Evolutionary conservation across 1,284 basidiomycete species (phyloP).

Genomic region (Pseudozyma pruni): DNA sequence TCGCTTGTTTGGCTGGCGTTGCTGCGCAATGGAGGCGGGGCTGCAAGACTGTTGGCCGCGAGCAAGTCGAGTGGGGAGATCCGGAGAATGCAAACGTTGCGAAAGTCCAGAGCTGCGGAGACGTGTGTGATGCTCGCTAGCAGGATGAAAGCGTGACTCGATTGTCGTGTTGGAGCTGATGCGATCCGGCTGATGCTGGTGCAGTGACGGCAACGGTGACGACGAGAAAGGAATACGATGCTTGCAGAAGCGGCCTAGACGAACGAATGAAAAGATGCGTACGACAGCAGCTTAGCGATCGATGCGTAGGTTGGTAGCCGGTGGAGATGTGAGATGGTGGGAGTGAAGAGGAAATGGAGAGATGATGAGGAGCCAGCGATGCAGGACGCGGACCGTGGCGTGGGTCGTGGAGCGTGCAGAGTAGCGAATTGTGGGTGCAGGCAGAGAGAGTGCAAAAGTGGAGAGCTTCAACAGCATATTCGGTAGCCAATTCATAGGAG

Average conservation of each 20-base stretch:
- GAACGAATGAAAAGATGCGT: constrained; percentile 1
- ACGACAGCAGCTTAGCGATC: constrained; percentile 10
- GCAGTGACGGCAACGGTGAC: neutral
- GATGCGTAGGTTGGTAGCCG: constrained; percentile 4
- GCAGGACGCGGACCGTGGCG: constrained; percentile 25
- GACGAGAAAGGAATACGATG: constrained; percentile 3
- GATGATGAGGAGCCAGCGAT: neutral
- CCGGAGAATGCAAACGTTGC: neutral
- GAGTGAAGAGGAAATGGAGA: neutral
- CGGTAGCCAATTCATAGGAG: too few relatives aligned
- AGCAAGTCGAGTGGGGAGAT: neutral
- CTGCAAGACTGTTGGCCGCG: neutral
- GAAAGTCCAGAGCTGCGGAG: too few relatives aligned
- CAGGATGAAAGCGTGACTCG: neutral
- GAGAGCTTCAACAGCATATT: constrained; percentile 2
- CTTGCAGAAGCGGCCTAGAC: constrained; percentile 3
- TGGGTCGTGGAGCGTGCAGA: constrained; percentile 40
- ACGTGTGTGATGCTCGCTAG: neutral
- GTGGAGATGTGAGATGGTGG: constrained; percentile 6
- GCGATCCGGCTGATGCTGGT: neutral
- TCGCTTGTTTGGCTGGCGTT: neutral
- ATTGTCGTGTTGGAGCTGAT: constrained; percentile 8
- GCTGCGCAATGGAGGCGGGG: neutral
- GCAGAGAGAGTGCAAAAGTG: constrained; percentile 5
- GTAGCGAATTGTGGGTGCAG: constrained; percentile 12